These are phyloP conservation scores for Beta vulgaris DNA, from an alignment of 148 eudicot genomes.

Conservation along the genomic window DNA sequence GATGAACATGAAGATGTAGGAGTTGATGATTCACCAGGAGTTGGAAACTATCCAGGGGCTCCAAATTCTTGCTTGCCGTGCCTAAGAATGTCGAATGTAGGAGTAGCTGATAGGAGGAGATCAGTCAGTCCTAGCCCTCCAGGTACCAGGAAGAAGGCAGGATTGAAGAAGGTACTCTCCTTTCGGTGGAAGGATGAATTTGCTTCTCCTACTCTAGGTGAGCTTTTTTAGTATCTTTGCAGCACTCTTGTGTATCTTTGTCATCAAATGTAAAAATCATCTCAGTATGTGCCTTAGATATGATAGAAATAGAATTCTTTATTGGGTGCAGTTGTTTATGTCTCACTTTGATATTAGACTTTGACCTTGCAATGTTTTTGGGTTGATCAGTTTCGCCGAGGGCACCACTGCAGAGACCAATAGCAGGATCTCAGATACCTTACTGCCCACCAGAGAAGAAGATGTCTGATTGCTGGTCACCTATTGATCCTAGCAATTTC, in stretches of 20 bases:
- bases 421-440: conserved; percentile 86
- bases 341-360: not conserved
- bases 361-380: not conserved
- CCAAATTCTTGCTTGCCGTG: conserved; percentile 67
- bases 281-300: too few species aligned
- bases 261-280: not conserved
- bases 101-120: conserved; percentile 50
- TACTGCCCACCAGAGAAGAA: conserved; percentile 71
- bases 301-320: not conserved
- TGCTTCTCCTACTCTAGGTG: conserved; percentile 49
- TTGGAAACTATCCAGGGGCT: conserved; percentile 41
- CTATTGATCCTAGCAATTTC: conserved; percentile 70
- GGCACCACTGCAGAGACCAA: conserved; percentile 70
- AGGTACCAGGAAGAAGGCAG: conserved; percentile 46
- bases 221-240: conserved; percentile 8
- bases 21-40: conserved; percentile 26
- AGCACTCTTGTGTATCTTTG: not conserved
- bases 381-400: conserved; percentile 59
- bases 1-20: conserved; percentile 33
- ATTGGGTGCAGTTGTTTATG: not conserved
- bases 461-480: conserved; percentile 85
- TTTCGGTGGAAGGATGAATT: conserved; percentile 66
- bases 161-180: conserved; percentile 44
- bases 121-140: conserved; percentile 57
- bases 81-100: conserved; percentile 39